phyloP scores from a whole-genome alignment of 768 basidiomycete species.

The Trametopsis cervina region DNA sequence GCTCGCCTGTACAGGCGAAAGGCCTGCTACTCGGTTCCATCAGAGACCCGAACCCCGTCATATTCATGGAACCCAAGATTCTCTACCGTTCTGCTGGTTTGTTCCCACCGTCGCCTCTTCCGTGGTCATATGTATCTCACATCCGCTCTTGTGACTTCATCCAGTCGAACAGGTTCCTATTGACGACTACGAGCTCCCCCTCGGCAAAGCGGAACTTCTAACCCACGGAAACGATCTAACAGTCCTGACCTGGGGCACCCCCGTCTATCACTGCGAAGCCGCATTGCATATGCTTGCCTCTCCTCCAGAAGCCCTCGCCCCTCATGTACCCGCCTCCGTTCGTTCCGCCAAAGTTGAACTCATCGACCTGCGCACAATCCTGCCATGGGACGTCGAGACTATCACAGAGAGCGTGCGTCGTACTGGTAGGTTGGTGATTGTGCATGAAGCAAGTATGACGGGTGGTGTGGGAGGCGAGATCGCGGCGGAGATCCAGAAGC shows the following conservation, averaged over 20 bases:
- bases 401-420: conserved; percentile 77
- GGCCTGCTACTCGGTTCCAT: conserved; percentile 82
- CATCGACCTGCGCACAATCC: conserved; percentile 83
- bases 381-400: conserved; percentile 84
- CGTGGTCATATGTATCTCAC: background rate
- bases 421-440: conserved; percentile 80
- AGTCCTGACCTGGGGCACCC: conserved; percentile 88
- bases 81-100: conserved; percentile 84
- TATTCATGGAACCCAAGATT: conserved; percentile 95
- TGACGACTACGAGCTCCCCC: conserved; percentile 80
- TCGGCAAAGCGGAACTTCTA: conserved; percentile 76
- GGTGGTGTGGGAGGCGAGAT: conserved; percentile 90
- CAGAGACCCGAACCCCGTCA: conserved; percentile 87
- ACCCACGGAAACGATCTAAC: conserved; percentile 78
- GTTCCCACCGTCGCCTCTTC: background rate
- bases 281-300: conserved; percentile 68
- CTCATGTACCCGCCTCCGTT: conserved; percentile 56
- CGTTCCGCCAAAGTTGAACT: conserved; percentile 76
- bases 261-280: conserved; percentile 82
- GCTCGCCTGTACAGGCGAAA: conserved; percentile 94
- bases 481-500: conserved; percentile 82
- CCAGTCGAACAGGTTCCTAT: conserved; percentile 88
- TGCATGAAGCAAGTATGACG: conserved; percentile 87
- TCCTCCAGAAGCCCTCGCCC: conserved; percentile 57
- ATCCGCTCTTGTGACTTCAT: background rate